Evolutionary conservation across 805 yeast genomes (phyloP).

Genomic region (Suhomyces xylopsoci): DNA sequence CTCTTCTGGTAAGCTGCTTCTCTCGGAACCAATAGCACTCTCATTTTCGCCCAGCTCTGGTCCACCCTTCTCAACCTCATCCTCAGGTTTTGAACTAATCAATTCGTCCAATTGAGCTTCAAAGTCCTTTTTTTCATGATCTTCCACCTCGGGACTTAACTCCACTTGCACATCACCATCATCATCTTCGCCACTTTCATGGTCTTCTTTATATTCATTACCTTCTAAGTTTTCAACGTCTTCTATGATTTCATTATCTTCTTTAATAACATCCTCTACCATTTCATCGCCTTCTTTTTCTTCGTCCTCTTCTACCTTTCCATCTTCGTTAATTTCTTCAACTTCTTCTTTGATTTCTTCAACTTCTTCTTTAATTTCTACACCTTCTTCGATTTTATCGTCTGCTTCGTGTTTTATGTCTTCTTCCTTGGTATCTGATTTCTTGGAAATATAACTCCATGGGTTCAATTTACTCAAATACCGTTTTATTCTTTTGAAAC

Average conservation of each 20-base stretch:
- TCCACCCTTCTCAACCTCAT: neutral
- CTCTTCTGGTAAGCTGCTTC: neutral
- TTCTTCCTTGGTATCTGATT: neutral
- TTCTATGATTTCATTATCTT: neutral
- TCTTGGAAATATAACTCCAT: neutral
- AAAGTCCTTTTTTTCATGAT: neutral
- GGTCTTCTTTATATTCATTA: too few relatives aligned
- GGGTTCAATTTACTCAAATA: conserved; percentile 5
- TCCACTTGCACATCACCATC: neutral
- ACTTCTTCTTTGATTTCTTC: neutral
- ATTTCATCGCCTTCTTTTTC: neutral
- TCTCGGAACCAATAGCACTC: neutral
- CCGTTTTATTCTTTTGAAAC: conserved; percentile 4
- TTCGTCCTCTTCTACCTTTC: neutral
- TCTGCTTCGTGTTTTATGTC: neutral
- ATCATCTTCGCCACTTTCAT: too few relatives aligned
- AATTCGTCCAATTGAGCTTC: neutral
- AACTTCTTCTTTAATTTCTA: too few relatives aligned
- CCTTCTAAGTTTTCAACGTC: neutral
- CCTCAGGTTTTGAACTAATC: too few relatives aligned
- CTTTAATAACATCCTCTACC: neutral
- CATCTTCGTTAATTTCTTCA: too few relatives aligned
- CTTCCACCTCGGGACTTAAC: neutral
- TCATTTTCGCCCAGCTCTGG: neutral
- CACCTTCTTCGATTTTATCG: neutral